Evolutionary conservation across 345 rosid species (phyloP).

Genomic region (Trapa bicornis): DNA sequence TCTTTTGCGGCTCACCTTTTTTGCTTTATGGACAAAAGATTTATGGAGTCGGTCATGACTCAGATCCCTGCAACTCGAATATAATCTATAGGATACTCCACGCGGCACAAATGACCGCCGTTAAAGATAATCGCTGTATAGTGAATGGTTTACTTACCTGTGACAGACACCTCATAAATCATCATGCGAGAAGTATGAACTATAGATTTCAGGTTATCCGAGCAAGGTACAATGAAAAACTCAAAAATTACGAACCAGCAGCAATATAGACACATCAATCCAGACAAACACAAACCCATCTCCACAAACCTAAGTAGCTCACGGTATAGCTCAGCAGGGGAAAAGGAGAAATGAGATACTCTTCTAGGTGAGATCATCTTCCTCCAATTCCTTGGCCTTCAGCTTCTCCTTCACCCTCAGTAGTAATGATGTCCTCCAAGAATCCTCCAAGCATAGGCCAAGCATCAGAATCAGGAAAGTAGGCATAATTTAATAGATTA

Average conservation of each 20-base stretch:
- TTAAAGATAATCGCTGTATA: too few relatives aligned
- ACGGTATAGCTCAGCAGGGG: slow-evolving; percentile 10
- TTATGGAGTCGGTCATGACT: too few relatives aligned
- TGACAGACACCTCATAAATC: too few relatives aligned
- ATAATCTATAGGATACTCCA: neutral
- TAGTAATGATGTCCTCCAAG: slow-evolving; percentile 91
- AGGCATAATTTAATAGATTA: neutral
- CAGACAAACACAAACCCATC: neutral
- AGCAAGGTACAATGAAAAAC: neutral
- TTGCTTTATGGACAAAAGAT: neutral
- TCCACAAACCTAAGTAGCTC: neutral
- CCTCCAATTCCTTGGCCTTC: slow-evolving; percentile 88
- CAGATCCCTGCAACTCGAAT: too few relatives aligned
- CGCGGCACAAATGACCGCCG: neutral
- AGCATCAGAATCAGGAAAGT: neutral
- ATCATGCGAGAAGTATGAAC: too few relatives aligned
- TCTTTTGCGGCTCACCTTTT: neutral
- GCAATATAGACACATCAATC: neutral
- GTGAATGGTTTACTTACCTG: too few relatives aligned
- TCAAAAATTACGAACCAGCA: neutral
- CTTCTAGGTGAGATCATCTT: slow-evolving; percentile 84
- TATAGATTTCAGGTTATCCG: neutral
- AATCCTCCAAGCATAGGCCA: slow-evolving; percentile 31
- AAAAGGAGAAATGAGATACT: neutral
- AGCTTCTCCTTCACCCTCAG: slow-evolving; percentile 97